Evolutionary conservation across 306 rosid genomes (phyloP).

Genomic region (Malus domestica): ASM211411v1 NC_041791.1:25913501-25914000

Average conservation of each 20-base stretch:
- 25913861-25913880: constrained; percentile 83
- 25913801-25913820: constrained; percentile 42
- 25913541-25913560: neutral
- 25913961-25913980: constrained; percentile 18
- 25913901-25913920: constrained; percentile 93
- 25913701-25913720: neutral
- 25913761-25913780: constrained; percentile 8
- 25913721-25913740: neutral
- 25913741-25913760: neutral
- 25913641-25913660: neutral
- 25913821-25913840: constrained; percentile 92
- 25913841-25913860: constrained; percentile 81
- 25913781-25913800: constrained; percentile 16
- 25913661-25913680: neutral
- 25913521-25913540: neutral
- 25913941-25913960: constrained; percentile 4
- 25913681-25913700: neutral
- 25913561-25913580: neutral
- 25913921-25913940: constrained; percentile 20
- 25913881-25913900: constrained; percentile 96
- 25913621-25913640: neutral
- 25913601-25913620: neutral
- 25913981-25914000: constrained; percentile 40
- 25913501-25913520: neutral
- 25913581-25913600: neutral